A percentile compares a stretch with the other conserved stretches of the same genome.
Evolutionary conservation across 2,329 filamentous ascomycete genomes (phyloP).

Genomic region (Hypoxylon sp.): DNA sequence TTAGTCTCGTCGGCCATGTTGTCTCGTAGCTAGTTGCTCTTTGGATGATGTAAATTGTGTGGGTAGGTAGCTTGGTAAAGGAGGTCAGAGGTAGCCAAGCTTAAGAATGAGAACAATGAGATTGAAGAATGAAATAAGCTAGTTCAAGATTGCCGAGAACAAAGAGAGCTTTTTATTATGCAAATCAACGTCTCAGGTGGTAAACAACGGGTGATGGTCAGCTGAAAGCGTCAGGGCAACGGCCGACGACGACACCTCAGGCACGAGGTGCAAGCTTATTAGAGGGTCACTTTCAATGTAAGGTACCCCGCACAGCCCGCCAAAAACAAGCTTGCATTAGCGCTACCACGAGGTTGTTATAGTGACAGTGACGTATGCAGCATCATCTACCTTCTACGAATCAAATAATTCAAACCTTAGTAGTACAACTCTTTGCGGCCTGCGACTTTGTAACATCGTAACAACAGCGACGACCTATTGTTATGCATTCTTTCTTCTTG

Average conservation of each 20-base stretch:
- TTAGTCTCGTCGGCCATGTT: conserved; percentile 49
- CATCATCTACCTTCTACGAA: too few species aligned
- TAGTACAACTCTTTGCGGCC: too few species aligned
- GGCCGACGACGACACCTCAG: conserved; percentile 13
- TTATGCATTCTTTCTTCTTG: too few species aligned
- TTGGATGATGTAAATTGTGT: not conserved
- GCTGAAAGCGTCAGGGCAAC: conserved; percentile 32
- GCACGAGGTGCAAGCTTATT: not conserved
- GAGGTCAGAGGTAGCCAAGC: too few species aligned
- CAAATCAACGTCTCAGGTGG: conserved; percentile 9
- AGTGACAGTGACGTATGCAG: conserved; percentile 27
- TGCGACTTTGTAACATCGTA: too few species aligned
- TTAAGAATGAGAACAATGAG: too few species aligned
- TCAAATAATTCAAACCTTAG: too few species aligned
- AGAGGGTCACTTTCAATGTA: too few species aligned
- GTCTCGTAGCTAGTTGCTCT: not conserved
- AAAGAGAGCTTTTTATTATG: conserved; percentile 15
- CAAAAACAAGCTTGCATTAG: conserved; percentile 27
- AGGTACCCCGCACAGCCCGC: conserved; percentile 17
- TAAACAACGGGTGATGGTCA: conserved; percentile 29
- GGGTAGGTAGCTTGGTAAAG: too few species aligned
- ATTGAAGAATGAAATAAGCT: too few species aligned
- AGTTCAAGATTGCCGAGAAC: not conserved
- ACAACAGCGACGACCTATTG: too few species aligned
- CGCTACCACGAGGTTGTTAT: not conserved